Base-by-base conservation (phyloP, 148 eudicot species). In the Chenopodium suecicum region DNA sequence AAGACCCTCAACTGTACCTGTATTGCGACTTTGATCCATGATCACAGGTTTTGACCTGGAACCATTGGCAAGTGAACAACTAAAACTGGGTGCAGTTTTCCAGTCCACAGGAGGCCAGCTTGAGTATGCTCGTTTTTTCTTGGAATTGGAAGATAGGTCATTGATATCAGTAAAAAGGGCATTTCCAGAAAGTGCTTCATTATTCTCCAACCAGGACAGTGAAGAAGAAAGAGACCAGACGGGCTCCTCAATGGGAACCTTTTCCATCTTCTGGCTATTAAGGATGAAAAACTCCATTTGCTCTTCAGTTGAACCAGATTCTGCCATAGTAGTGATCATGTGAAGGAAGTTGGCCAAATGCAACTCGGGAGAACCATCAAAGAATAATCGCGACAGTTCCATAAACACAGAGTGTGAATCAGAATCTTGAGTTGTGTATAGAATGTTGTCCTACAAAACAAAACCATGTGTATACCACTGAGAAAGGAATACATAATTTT, bases 331-430 rank as follows among this genome's bases (percentile, higher is more conserved):
- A 72, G 94, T 88, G 79, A 96, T 87, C 98, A 91, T 90, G 87
- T 89, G 94, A 79, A 96, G 97, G 72, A 96, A 96, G 88, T 94
- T 94, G 70, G 98, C 98, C 75, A 96, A 82, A 75, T 90, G 93
- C 56, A 92, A 84, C 82, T 94, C 90, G 9, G 93, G 88, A 85
- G 76, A 79, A 71, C 93, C 93, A 82, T 85, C 84, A 79, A 90
- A 86, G 81, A 94, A 85, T 56, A 91, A 82, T 74, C 92, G 90
- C 70, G 97, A 94, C 73, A 96, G 83, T 83, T 96, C 99, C 94
- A 92, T 82, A 84, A 90, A 96, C 27, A 94, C 31, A 19, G 92
- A 83, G 76, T 94, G 95, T 64, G 91, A 82, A 81, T 94, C 93
- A 56, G 98, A 88, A 9, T 86, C 94, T 68, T 76, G 86, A 71